Evolutionary conservation across 306 rosid genomes (phyloP), one percentile per base, ranked within the genome.

Genomic region (Sphenostylis stenocarpa): DNA sequence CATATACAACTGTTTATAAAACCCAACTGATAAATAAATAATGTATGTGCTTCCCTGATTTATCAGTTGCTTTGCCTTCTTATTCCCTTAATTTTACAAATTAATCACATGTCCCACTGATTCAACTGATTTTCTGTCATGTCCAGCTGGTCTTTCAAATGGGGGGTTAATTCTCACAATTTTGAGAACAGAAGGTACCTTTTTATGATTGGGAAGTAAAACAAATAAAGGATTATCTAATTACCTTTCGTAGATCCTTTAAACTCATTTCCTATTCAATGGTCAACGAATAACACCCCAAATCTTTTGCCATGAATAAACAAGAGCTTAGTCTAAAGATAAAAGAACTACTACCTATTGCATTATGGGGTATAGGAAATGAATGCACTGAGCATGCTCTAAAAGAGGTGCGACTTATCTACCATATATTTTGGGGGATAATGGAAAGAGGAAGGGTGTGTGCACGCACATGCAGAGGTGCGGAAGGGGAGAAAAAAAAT

Each of bases 271-370:
- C 60, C 43, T 16, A 12, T 29, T 28, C 44, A 21, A 78, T 21
- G 67, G 29, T 58, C 43, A 53, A 8, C 20, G 34, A 39, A 72
- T 52, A 73, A 80, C 71, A 34, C 19, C 63, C 39, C 73, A 43
- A 29, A 74, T 29, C 10, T 55, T 67, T 56, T 29, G 7, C 23
- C 53, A 21, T 66, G 67, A 36, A 31, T 31, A 51, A 70, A 53
- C 24, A 51, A 71, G 64, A 72, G 55, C 14, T 58, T 58, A 16
- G 45, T 43, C 69, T 43, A 73, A 73, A n/a, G 57, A n/a, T 15
- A 24, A 73, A 10, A 29, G 62, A 26, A 47, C 62, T 36, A 70
- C 43, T 9, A 60, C 41, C 36, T 63, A 64, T 48, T 9, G 5
- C 21, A 23, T 63, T 63, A 52, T 33, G 65, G 34, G 58, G 76